Evolutionary conservation across 2,329 filamentous ascomycete species (phyloP), one percentile per base, ranked within the genome.

Genomic region (Sclerotiophoma versabilis): DNA sequence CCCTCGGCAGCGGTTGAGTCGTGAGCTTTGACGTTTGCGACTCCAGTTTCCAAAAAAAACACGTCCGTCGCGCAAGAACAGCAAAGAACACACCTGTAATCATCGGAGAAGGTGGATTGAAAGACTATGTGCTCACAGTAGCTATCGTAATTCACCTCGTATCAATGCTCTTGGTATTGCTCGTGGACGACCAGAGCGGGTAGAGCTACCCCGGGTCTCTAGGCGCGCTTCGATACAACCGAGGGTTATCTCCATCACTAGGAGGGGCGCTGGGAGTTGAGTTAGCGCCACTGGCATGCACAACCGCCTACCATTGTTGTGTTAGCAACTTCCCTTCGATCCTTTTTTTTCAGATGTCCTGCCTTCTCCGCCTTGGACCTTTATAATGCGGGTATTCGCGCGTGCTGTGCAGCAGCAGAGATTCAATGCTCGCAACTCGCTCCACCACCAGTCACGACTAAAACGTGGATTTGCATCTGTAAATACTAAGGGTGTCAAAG

Each of bases 331-430:
- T 4, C 39, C 10, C 37, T 20, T 23, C 33, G 27, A 2, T 34
- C n/a, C n/a, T 22, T 8, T 0, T 4, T 5, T 15, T 45, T n/a
- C 19, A 34, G 17, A 36, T 45, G 45, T 34, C 30, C 17, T 36
- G 17, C n/a, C 8, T 23, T 36, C 5, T 12, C 26, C 6, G 20
- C 17, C 34, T 29, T 19, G 10, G 32, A 5, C 27, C 23, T 45
- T 42, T 53, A 56, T 43, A 15, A 72, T 72, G 70, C 64, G 63
- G 56, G 54, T 54, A 5, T 65, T 71, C 48, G 53, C 59, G 50
- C 66, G 63, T 33, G 53, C 64, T 34, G n/a, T 66, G 6, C 59
- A 60, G 56, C 63, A 61, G 19, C 59, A 50, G 33, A 54, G 36
- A 23, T 61, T 59, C 39, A 56, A 47, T 47, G 44, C 59, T 33